These are phyloP conservation scores for Passalora sequoiae DNA, from an alignment of 2,329 filamentous ascomycete species.

Conservation along the genomic window DNA sequence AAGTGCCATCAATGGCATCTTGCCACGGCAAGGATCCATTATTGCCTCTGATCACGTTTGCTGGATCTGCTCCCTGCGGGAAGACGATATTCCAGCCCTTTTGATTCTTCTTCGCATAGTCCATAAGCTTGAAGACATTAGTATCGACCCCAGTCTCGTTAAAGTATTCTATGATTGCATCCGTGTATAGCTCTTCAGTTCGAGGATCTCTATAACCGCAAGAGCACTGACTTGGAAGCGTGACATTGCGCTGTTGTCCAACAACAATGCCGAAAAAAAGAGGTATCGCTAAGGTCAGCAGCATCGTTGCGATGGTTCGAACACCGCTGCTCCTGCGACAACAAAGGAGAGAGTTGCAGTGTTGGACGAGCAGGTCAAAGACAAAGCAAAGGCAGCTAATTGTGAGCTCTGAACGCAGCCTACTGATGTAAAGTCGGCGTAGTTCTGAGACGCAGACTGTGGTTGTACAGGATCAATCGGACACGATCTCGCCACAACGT, in stretches of 20 bases:
- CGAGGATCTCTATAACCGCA: slow-evolving; percentile 45
- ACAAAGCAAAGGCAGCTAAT: not conserved
- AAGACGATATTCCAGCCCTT: slow-evolving; percentile 45
- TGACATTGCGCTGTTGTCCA: slow-evolving; percentile 14
- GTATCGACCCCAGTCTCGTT: slow-evolving; percentile 42
- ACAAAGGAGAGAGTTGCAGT: not conserved
- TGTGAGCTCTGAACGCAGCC: no score
- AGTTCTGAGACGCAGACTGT: no score
- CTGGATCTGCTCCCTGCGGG: slow-evolving; percentile 39
- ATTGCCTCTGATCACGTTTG: slow-evolving; percentile 38
- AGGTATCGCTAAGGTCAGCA: slow-evolving; percentile 6
- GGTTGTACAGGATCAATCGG: not conserved
- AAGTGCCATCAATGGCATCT: slow-evolving; percentile 16
- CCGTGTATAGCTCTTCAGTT: slow-evolving; percentile 41
- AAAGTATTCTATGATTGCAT: slow-evolving; percentile 48
- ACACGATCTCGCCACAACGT: not conserved
- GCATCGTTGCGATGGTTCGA: slow-evolving; percentile 6
- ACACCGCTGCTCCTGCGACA: not conserved
- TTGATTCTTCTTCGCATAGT: slow-evolving; percentile 43
- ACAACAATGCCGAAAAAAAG: slow-evolving; percentile 12
- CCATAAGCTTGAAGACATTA: slow-evolving; percentile 36
- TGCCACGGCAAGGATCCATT: slow-evolving; percentile 21
- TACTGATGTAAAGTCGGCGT: not conserved
- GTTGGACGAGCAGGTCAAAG: not conserved
- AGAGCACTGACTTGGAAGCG: slow-evolving; percentile 33